Evolutionary conservation across 1,139 yeast species (phyloP), one percentile per base, ranked within the genome.

Genomic region (Suhomyces taliae): DNA sequence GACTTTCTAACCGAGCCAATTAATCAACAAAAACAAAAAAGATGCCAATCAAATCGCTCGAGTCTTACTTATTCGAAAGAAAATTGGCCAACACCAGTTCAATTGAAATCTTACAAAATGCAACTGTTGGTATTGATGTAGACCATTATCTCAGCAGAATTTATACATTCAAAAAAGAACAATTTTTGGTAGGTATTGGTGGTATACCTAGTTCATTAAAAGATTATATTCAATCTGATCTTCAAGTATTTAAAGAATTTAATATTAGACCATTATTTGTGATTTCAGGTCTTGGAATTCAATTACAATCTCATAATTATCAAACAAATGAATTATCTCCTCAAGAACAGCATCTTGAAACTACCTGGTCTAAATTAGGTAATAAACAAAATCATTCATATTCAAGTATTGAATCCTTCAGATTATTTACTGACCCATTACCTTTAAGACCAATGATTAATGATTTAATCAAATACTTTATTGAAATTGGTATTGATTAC

Each of bases 71-170:
- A 39, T 82, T 83, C 56, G 96, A 89, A 58, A 78, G 87, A 50
- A 80, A 85, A 51, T 68, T 86, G 48, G 85, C 83, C 41, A 77
- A 79, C 49, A 73, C 83, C 24, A 70, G 82, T 54, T 83, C 93
- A 11, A 74, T 90, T 55, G 88, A 86, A 36, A 70, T 82, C 8
- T 72, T 90, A 53, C 81, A 76, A 52, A 83, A 85, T 58, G 79
- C 91, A 37, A 81, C 86, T 12, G 69, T 90, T 44, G 97, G 97
- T 45, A 87, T 90, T 41, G 97, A 90, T 62, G 95, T 86, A 19
- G 88, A 84, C 54, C 90, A 89, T 61, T 89, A 89, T 58, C 68
- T 87, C 41, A 72, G 85, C 35, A 69, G 89, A 48, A 73, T 87
- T 40, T 69, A 87, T 52, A 77, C 85, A 7, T 74, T 72, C 53